phyloP scores from a whole-genome alignment of 371 early-diverging fungal genomes.

The Lichtheimia corymbifera region DNA sequence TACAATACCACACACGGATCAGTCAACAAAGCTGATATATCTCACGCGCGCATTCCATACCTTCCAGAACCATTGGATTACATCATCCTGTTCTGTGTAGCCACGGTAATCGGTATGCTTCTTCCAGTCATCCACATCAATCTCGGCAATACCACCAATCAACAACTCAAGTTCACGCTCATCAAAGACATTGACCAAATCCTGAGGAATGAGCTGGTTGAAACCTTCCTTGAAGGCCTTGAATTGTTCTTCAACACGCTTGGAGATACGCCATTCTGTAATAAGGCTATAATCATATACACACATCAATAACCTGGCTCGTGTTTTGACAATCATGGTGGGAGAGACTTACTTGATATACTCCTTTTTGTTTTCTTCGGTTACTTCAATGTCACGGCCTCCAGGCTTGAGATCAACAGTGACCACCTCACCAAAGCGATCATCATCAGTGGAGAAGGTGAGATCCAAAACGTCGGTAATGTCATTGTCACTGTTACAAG shows the following conservation, averaged over 20 bases:
- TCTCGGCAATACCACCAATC: slow-evolving; percentile 96
- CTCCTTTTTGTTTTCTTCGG: slow-evolving; percentile 95
- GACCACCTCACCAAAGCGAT: slow-evolving; percentile 87
- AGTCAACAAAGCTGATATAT: not conserved
- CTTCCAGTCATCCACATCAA: slow-evolving; percentile 99
- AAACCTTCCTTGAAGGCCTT: slow-evolving; percentile 93
- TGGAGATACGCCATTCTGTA: slow-evolving; percentile 80
- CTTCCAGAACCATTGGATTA: slow-evolving; percentile 97
- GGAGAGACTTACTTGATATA: slow-evolving; percentile 75
- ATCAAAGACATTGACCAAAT: slow-evolving; percentile 93
- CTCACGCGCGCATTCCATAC: slow-evolving; percentile 23
- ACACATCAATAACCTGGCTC: not conserved
- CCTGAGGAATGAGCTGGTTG: slow-evolving; percentile 92
- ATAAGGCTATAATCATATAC: slow-evolving; percentile 47
- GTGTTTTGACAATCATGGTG: no score
- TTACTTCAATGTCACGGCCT: slow-evolving; percentile 90
- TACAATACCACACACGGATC: slow-evolving; percentile 10
- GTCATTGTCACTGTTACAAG: slow-evolving; percentile 71
- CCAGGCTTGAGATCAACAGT: slow-evolving; percentile 87
- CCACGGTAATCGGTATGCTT: slow-evolving; percentile 97
- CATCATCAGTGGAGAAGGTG: slow-evolving; percentile 90
- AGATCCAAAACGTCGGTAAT: slow-evolving; percentile 84
- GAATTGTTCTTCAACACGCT: slow-evolving; percentile 93
- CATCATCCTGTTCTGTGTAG: slow-evolving; percentile 92
- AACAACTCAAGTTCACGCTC: slow-evolving; percentile 97